Conservation (phyloP, 805 yeast species). For the Candida nanaspora region DNA sequence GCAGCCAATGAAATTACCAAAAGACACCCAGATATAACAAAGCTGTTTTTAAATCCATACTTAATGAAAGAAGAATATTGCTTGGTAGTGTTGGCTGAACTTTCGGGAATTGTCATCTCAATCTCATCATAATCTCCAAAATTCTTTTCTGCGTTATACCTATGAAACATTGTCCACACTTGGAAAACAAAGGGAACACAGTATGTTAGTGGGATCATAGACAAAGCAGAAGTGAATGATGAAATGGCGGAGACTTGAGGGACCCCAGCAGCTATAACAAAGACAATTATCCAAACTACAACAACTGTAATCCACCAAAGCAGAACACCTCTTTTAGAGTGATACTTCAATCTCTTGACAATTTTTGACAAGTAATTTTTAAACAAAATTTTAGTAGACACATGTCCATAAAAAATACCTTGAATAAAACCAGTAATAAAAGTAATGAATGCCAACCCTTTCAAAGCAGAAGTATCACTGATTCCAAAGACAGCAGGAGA, state of each 20-base stretch:
- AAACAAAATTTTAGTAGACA: slow-evolving; percentile 39
- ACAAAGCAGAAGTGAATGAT: slow-evolving; percentile 18
- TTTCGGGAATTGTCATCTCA: slow-evolving; percentile 7
- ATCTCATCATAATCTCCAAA: slow-evolving; percentile 5
- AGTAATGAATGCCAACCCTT: slow-evolving; percentile 30
- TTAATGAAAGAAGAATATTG: slow-evolving; percentile 4
- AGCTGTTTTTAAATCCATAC: slow-evolving; percentile 13
- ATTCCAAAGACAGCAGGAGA: slow-evolving; percentile 41
- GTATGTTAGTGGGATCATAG: slow-evolving; percentile 23
- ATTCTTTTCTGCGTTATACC: slow-evolving; percentile 2
- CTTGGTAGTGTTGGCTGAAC: slow-evolving; percentile 6
- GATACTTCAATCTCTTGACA: slow-evolving; percentile 25
- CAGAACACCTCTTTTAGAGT: slow-evolving; percentile 24
- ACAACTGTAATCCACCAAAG: slow-evolving; percentile 10
- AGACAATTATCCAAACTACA: slow-evolving; percentile 9
- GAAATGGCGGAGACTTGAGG: slow-evolving; percentile 19
- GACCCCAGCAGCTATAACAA: slow-evolving; percentile 17
- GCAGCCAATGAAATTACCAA: slow-evolving; percentile 17
- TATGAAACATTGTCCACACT: slow-evolving; percentile 12
- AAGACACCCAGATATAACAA: slow-evolving; percentile 14
- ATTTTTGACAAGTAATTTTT: slow-evolving; percentile 28
- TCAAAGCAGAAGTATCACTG: slow-evolving; percentile 18
- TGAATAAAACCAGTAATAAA: slow-evolving; percentile 35
- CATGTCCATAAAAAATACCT: slow-evolving; percentile 38
- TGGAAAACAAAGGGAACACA: slow-evolving; percentile 16